These are phyloP conservation scores for Diplodia intermedia DNA, from an alignment of 2,329 filamentous ascomycete species.

Conservation along the genomic window DNA sequence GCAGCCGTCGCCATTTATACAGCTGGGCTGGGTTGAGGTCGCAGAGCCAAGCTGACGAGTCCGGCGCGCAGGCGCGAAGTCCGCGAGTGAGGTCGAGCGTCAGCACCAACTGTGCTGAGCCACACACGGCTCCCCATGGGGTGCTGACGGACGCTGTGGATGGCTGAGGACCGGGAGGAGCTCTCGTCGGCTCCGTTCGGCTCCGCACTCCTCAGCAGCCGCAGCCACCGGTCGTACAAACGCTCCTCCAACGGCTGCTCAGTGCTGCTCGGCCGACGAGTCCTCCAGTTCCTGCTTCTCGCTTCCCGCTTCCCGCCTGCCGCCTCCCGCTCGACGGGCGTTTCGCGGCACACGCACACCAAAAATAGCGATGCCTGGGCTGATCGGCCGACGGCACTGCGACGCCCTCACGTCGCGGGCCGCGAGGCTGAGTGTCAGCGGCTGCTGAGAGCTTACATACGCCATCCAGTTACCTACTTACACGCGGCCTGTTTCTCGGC, in stretches of 20 bases:
- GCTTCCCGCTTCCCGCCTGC: neutral
- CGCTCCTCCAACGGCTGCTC: neutral
- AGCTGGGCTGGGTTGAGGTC: neutral
- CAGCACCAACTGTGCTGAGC: conserved; percentile 19
- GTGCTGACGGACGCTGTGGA: conserved; percentile 10
- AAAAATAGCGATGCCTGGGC: conserved; percentile 26
- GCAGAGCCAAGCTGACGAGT: conserved; percentile 15
- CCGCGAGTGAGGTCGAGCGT: conserved; percentile 19
- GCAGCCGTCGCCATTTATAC: conserved; percentile 19
- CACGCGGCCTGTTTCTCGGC: neutral
- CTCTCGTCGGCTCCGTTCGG: conserved; percentile 11
- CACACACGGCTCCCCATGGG: conserved; percentile 31
- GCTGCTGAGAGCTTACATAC: no score
- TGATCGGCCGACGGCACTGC: conserved; percentile 16
- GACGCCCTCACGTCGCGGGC: neutral
- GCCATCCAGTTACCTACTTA: no score
- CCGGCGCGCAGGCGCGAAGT: conserved; percentile 17
- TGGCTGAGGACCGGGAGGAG: neutral
- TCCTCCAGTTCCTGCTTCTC: neutral
- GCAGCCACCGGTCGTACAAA: neutral
- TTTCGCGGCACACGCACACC: conserved; percentile 16
- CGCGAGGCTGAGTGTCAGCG: conserved; percentile 17
- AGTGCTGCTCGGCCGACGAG: no score
- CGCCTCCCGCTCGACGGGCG: conserved; percentile 1
- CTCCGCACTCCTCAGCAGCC: conserved; percentile 17